Conservation (phyloP, 2,329 filamentous ascomycete genomes). For the Pseudogymnoascus sp. region DNA sequence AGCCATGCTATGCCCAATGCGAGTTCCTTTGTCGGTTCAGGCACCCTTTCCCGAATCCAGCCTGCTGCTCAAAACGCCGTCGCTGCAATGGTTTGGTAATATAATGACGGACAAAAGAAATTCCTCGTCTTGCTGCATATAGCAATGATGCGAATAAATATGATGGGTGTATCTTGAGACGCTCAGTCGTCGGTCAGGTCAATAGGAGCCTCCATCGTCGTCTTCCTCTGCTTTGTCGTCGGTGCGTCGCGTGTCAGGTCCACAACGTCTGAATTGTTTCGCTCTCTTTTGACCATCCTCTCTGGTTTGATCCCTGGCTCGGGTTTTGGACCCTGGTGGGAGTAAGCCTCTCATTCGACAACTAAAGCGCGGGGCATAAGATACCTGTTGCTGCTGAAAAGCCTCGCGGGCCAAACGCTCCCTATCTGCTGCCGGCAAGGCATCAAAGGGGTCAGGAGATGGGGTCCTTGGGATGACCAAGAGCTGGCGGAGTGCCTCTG, state of each 20-base stretch:
- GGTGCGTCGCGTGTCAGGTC: not conserved
- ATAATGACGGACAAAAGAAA: not conserved
- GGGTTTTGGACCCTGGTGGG: not conserved
- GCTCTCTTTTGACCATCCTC: not conserved
- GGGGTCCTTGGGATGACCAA: conserved; percentile 18
- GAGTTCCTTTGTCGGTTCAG: not conserved
- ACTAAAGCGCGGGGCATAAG: not conserved
- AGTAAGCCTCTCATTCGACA: not conserved
- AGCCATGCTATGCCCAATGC: not conserved
- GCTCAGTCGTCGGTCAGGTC: not conserved
- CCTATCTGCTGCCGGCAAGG: not conserved
- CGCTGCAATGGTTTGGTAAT: not conserved
- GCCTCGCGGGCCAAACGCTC: not conserved
- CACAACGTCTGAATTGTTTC: not conserved
- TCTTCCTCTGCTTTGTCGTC: not conserved
- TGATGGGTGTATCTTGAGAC: not conserved
- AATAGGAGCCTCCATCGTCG: not conserved
- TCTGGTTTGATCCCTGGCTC: not conserved
- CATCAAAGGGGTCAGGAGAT: conserved; percentile 11
- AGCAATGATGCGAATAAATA: not conserved
- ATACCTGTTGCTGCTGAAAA: not conserved
- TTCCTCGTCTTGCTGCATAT: not conserved
- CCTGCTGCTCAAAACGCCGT: not conserved
- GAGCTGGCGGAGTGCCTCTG: conserved; percentile 20
- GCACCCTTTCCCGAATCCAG: not conserved